A percentile compares a stretch with the other conserved stretches of the same genome.
These are phyloP conservation scores for Sporothrix schenckii DNA, from an alignment of 2,329 filamentous ascomycete species.

Conservation along the genomic window DNA sequence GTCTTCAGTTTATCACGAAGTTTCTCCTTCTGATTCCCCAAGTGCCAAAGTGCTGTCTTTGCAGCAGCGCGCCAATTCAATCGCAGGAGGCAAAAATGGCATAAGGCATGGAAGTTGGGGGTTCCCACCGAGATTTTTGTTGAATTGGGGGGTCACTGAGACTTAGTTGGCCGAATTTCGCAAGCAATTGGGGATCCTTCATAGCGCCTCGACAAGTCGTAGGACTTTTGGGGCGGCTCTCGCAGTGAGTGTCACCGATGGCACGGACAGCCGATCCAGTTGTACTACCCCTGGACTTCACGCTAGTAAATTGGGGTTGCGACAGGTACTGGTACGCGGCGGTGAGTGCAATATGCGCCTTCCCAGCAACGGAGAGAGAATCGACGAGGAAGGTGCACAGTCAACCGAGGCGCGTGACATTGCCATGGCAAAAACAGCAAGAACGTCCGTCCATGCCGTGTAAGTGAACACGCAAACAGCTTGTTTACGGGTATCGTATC, in stretches of 20 bases:
- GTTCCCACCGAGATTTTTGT: slow-evolving; percentile 33
- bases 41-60: background rate
- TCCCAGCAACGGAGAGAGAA: slow-evolving; percentile 6
- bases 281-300: slow-evolving; percentile 20
- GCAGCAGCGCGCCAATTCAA: slow-evolving; percentile 10
- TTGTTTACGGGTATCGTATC: slow-evolving; percentile 2
- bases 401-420: too few species aligned
- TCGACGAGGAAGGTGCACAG: background rate
- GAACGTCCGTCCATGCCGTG: background rate
- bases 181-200: slow-evolving; percentile 11
- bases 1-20: background rate
- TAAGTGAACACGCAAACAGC: slow-evolving; percentile 15
- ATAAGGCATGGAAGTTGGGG: slow-evolving; percentile 25
- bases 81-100: background rate
- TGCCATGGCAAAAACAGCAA: background rate
- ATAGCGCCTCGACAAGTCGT: slow-evolving; percentile 15
- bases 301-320: slow-evolving; percentile 19
- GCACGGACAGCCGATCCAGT: slow-evolving; percentile 27
- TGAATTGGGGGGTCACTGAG: slow-evolving; percentile 25
- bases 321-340: slow-evolving; percentile 27
- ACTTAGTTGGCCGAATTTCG: slow-evolving; percentile 1
- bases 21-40: background rate
- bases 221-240: slow-evolving; percentile 2
- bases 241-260: background rate
- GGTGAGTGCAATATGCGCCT: slow-evolving; percentile 8